phyloP scores from a whole-genome alignment of 345 rosid species.

The Rhodamnia argentea region DNA sequence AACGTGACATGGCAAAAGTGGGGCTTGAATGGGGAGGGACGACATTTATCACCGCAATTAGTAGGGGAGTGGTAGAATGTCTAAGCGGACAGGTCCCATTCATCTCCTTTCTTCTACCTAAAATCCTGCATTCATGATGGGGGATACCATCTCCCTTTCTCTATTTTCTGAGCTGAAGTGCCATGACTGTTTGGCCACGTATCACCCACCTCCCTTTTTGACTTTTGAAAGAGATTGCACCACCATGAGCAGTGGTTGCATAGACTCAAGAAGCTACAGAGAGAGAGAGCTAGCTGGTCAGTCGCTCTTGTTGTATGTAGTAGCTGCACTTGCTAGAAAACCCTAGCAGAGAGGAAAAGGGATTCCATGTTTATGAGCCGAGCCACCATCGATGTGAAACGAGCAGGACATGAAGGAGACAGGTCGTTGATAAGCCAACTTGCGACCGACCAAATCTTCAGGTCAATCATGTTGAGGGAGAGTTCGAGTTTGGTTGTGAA shows the following conservation, averaged over 20 bases:
- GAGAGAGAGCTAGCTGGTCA: neutral
- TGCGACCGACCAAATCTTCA: neutral
- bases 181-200: neutral
- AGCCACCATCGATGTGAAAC: neutral
- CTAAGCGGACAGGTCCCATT: neutral
- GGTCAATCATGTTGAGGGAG: neutral
- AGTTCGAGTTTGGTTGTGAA: neutral
- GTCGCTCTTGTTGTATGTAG: neutral
- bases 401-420: neutral
- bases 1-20: neutral
- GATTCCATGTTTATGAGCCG: neutral
- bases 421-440: neutral
- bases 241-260: neutral
- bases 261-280: neutral
- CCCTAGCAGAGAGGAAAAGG: neutral
- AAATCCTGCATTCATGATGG: neutral
- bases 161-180: neutral
- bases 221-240: neutral
- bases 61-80: neutral
- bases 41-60: neutral
- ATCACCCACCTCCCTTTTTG: neutral
- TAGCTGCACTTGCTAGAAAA: neutral
- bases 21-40: neutral
- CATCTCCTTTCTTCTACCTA: neutral
- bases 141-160: neutral